Evolutionary conservation across 768 basidiomycete genomes (phyloP), one percentile per base, ranked within the genome.

Genomic region (Rhodosporidiobolus odoratus): DNA sequence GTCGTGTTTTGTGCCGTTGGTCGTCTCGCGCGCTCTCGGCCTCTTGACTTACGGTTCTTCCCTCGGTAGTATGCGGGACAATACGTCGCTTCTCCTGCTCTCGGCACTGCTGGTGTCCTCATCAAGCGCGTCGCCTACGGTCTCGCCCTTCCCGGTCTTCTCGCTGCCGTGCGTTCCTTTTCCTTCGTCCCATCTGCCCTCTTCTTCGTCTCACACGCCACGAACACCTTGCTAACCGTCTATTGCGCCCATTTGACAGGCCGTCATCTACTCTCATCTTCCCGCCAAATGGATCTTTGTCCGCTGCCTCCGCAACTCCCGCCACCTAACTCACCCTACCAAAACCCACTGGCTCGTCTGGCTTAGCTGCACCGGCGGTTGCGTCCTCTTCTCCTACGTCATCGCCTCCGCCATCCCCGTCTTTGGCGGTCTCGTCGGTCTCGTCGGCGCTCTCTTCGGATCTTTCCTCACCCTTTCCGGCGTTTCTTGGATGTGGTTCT

Each of bases 391-490:
- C 64, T 35, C 67, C 12, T 78, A 70, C 73, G 58, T 78, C 61
- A 68, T 76, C 43, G 71, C 77, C 10, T 57, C 65, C 25, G 75
- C 68, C 30, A 69, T 77, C 37, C 75, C 76, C 23, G 62, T 52
- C 2, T 76, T 76, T 58, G 63, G 62, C 50, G 43, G 57, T 6
- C 61, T 75, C 0, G 34, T 74, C 30, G 53, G 68, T 91, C 34
- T 92, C 91, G 15, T 93, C 92, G 32, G 32, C 3, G 54, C 54
- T 16, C 34, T 34, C 34, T 56, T 56, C 34, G 54, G 54, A 5
- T 34, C 54, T 4, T 4, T 35, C 32, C 9, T 56, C 13, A 34
- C 54, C 43, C 43, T 43, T 43, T 43, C 43, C 21, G 12, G 10
- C 48, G 21, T 50, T 25, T 15, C 48, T 50, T 50, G 23, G 21